Evolutionary conservation across 768 basidiomycete species (phyloP), one percentile per base, ranked within the genome.

Genomic region (Phlebiopsis gigantea): DNA sequence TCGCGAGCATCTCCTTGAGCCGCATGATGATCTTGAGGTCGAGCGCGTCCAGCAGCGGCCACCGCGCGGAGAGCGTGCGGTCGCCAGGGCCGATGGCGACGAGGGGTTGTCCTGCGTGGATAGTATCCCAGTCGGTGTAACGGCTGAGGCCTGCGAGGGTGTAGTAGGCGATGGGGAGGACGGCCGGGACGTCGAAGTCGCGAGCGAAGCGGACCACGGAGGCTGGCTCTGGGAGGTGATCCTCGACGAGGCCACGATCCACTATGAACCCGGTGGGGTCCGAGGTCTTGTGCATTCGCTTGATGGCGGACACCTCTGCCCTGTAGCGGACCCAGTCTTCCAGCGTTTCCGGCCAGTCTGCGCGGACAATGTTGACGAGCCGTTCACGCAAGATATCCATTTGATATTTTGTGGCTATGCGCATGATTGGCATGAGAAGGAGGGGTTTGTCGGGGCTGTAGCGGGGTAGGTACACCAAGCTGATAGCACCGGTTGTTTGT

Each of bases 351-450:
- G 69, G 69, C 69, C 69, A 71, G 52, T 65, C 64, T 26, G 58
- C 62, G 19, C 48, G 48, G 17, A 70, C 47, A 17, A 60, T 51
- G 10, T 61, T 21, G 39, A 66, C 50, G 44, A 71, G 58, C 7
- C 59, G 57, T 4, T 59, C 44, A 22, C 66, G 60, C 9, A 70
- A 50, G 4, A 57, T 9, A 9, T 67, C 64, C 39, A 68, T 63
- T 41, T 66, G 59, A 52, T 69, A 71, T 53, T 71, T 71, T 51
- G 51, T 61, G 4, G 69, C 66, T 41, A 70, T 58, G 10, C 59
- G 46, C 34, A 68, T 59, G 29, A 55, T 47, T 8, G 55, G 56
- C 17, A 52, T 42, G 12, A 68, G 53, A 12, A 41, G 49, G 1
- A 62, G 31, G 0, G 67, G 59, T 5, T 61, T 63, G 17, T 62